Evolutionary conservation across 805 yeast genomes (phyloP).

Genomic region (Lipomyces yamanashiensis): DNA sequence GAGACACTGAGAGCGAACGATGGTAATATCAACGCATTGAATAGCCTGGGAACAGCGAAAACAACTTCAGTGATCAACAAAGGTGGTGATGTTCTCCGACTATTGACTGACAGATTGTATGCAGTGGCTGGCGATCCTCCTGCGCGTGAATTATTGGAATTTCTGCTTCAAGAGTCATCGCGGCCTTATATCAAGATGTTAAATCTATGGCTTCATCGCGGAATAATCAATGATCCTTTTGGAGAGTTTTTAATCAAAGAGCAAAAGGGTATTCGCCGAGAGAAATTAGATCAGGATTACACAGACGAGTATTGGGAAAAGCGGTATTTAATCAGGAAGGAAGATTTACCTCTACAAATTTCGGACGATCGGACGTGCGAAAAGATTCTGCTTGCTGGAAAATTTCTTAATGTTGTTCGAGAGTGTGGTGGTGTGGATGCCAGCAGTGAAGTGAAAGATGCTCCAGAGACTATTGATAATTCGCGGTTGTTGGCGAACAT

Average conservation of each 20-base stretch:
- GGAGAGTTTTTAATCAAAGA: conserved; percentile 78
- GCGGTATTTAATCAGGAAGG: conserved; percentile 71
- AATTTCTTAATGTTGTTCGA: conserved; percentile 72
- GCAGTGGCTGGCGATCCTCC: conserved; percentile 67
- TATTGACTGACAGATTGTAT: conserved; percentile 63
- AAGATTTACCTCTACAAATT: conserved; percentile 74
- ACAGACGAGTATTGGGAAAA: conserved; percentile 51
- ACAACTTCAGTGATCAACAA: conserved; percentile 47
- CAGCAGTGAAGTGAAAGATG: conserved; percentile 42
- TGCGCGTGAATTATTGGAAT: conserved; percentile 57
- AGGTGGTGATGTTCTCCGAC: conserved; percentile 75
- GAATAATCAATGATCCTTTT: conserved; percentile 75
- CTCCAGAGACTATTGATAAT: conserved; percentile 35
- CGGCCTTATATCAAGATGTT: conserved; percentile 67
- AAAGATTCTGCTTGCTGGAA: conserved; percentile 81
- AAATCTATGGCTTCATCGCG: conserved; percentile 77
- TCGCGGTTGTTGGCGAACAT: conserved; percentile 56
- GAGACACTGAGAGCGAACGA: conserved; percentile 47
- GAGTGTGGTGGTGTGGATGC: conserved; percentile 57
- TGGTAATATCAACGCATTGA: conserved; percentile 43
- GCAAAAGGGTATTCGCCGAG: conserved; percentile 38
- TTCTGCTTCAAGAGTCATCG: conserved; percentile 63
- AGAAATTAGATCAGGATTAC: conserved; percentile 41
- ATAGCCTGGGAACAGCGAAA: conserved; percentile 32
- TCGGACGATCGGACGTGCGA: conserved; percentile 55